Evolutionary conservation across 2,329 filamentous ascomycete species (phyloP), one percentile per base, ranked within the genome.

Genomic region (Penicillium sp.): DNA sequence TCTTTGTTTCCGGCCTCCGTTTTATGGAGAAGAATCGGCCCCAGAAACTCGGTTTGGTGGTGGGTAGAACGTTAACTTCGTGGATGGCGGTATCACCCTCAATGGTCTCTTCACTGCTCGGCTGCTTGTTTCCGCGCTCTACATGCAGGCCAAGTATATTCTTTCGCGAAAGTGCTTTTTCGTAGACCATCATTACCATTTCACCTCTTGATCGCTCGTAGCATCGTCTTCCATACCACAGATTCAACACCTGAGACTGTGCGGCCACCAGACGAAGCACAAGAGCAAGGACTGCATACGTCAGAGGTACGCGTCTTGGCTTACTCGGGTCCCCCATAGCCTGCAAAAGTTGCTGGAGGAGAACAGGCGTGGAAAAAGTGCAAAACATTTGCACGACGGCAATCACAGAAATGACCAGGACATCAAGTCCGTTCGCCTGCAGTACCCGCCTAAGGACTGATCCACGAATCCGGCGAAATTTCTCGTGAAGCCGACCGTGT

Each of bases 151-250:
- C 76, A 69, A 79, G 76, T 6, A 82, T 72, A 28, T 84, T 85
- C 74, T 92, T 92, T 6, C 89, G 79, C 10, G 85, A 84, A 13
- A 92, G 74, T 0, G 89, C 90, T 75, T 94, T 94, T 69, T 92
- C 90, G 69, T 92, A 92, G 13, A 93, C 82, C 85, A 92, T 92
- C 16, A 90, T 93, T 60, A 94, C 89, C 84, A 94, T 86, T 76
- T 96, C 92, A 4, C 93, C 93, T 52, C 93, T 83, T 5, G 89
- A 92, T 60, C 93, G 82, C 74, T 97, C 93, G 68, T 97, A 97
- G 30, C 86, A 86, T 61, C 93, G 87, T 65, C 93, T 85, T n/a
- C 88, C 87, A 71, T 90, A 96, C 93, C 93, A 97, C 0, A 92
- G 79, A 26, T 81, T 86, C 68, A 93, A 86, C 0, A 93, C 86